Base-by-base conservation (phyloP, 768 basidiomycete genomes). In the Lyophyllum shimeji region DNA sequence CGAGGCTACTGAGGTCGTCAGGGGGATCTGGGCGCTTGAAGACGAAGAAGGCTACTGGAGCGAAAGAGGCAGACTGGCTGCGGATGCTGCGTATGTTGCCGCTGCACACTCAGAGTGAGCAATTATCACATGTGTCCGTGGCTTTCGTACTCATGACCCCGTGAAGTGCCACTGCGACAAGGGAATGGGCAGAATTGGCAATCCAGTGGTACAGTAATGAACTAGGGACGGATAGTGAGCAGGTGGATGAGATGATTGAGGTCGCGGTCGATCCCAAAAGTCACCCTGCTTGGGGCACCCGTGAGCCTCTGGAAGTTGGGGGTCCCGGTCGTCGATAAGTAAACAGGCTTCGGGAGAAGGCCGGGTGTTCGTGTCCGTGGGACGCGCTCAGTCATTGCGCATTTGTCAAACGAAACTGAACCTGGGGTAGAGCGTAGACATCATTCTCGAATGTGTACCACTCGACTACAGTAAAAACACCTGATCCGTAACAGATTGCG, bases 11-110 rank as follows among this genome's bases (percentile, higher is more conserved):
- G 67, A 71, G 12, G 61, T 75, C 3, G 79, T 78, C 31, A 71
- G 74, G 50, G 64, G 73, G 50, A 85, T 86, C 21, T 88, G 85
- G 86, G 57, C 69, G 9, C 53, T 85, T 7, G 85, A 80, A 29
- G 79, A 83, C 33, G 75, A 80, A 59, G 86, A 88, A 69, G 83
- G 82, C 0, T 87, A 88, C 62, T 79, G 76, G 76, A 86, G 84
- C 63, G 86, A 84, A 69, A 73, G 85, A 37, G 86, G 86, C 9
- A 71, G 77, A 59, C 71, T 87, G 2, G 85, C 86, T 7, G 81
- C 82, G 23, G 86, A 87, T 63, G 83, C 81, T 9, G 75, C 75
- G 6, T 80, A 74, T 71, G 77, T 87, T 18, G 83, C 85, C 7
- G 82, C 81, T 13, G 73, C 84, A 4, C 85, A 87, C 71, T 79